Evolutionary conservation across 768 basidiomycete genomes (phyloP).

Genomic region (Leccinum sublutescens): DNA sequence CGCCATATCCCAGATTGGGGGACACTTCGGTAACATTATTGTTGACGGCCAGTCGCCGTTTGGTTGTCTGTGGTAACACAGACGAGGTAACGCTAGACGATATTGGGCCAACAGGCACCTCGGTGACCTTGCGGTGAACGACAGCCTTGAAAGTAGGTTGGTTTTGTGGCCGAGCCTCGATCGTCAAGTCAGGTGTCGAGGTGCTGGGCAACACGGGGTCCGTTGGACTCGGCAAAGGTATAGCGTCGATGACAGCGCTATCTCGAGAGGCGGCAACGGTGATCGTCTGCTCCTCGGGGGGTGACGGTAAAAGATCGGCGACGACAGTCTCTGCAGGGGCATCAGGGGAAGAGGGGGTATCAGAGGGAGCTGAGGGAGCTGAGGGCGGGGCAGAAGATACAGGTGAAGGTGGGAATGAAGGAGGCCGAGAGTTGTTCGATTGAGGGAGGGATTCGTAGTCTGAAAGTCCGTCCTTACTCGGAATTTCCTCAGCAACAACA

Average conservation of each 20-base stretch:
- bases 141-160: slow-evolving; percentile 49
- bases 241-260: neutral
- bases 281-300: slow-evolving; percentile 3
- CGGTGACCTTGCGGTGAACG: slow-evolving; percentile 55
- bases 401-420: slow-evolving; percentile 5
- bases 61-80: slow-evolving; percentile 28
- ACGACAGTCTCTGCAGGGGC: neutral
- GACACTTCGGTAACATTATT: slow-evolving; percentile 33
- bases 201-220: slow-evolving; percentile 3
- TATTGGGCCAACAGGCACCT: slow-evolving; percentile 26
- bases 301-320: neutral
- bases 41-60: slow-evolving; percentile 29
- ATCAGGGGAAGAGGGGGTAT: neutral
- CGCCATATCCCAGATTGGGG: slow-evolving; percentile 48
- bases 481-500: neutral
- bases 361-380: neutral
- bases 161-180: slow-evolving; percentile 4
- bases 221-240: slow-evolving; percentile 4
- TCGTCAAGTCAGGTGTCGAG: slow-evolving; percentile 8
- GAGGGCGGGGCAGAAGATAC: neutral
- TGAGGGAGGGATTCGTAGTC: slow-evolving; percentile 18
- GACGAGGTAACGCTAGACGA: slow-evolving; percentile 15
- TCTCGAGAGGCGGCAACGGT: neutral
- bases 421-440: slow-evolving; percentile 9
- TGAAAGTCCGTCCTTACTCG: slow-evolving; percentile 8